phyloP scores from a whole-genome alignment of 192 early-diverging fungal genomes.

The Coemansia sp. region DNA sequence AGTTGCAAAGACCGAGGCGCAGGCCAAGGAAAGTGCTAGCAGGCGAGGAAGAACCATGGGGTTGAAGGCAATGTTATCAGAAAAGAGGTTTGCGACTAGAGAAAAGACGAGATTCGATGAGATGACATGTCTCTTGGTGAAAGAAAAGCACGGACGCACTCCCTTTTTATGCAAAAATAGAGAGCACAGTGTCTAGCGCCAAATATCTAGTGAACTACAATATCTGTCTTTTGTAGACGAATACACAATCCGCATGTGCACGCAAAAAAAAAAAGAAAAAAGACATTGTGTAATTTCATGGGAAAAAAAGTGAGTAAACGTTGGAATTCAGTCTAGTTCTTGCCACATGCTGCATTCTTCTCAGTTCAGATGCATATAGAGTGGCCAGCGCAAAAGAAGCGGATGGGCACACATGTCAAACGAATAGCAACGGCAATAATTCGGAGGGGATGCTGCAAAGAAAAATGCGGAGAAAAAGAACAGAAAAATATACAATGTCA shows the following conservation, averaged over 20 bases:
- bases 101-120: not conserved
- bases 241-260: not conserved
- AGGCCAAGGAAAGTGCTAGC: conserved; percentile 5
- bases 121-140: not conserved
- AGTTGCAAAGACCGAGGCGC: conserved; percentile 1
- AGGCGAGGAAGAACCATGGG: conserved; percentile 11
- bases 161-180: not conserved
- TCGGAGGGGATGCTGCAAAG: not conserved
- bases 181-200: too few relatives aligned
- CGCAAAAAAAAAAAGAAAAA: not conserved
- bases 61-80: not conserved
- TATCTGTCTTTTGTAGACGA: too few relatives aligned
- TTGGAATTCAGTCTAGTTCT: too few relatives aligned
- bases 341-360: not conserved
- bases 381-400: too few relatives aligned
- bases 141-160: not conserved
- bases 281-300: not conserved
- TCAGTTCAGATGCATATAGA: too few relatives aligned
- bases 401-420: too few relatives aligned
- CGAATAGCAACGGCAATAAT: too few relatives aligned
- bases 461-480: not conserved
- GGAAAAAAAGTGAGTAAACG: not conserved
- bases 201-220: too few relatives aligned
- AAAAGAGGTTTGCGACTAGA: not conserved
- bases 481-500: not conserved